These are phyloP conservation scores for Naematelia aurantialba DNA, from an alignment of 768 basidiomycete genomes.

Conservation along the genomic window DNA sequence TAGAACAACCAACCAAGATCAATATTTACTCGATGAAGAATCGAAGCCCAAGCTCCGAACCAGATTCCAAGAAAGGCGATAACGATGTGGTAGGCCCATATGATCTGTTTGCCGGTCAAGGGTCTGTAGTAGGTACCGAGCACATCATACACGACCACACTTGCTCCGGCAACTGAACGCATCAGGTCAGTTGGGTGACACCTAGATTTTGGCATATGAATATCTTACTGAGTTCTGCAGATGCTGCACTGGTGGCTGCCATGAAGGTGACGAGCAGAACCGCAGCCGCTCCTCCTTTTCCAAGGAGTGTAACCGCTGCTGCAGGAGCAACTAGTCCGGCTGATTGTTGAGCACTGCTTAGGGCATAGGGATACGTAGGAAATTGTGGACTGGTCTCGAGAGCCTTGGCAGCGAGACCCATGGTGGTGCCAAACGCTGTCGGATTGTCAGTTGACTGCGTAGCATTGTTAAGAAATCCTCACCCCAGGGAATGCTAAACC, in stretches of 20 bases:
- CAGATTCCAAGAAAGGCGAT: constrained; percentile 43
- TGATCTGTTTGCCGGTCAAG: constrained; percentile 18
- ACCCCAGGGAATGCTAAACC: constrained; percentile 59
- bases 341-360: constrained; percentile 49
- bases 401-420: constrained; percentile 53
- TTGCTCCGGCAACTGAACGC: constrained; percentile 52
- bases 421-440: constrained; percentile 53
- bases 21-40: constrained; percentile 40
- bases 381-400: constrained; percentile 54
- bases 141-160: constrained; percentile 42
- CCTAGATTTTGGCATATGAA: background rate
- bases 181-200: background rate
- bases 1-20: constrained; percentile 46
- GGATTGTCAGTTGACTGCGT: background rate
- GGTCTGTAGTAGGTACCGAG: constrained; percentile 49
- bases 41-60: constrained; percentile 41
- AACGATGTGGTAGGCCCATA: constrained; percentile 26
- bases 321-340: constrained; percentile 56
- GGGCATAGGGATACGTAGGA: constrained; percentile 57
- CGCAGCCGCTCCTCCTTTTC: constrained; percentile 54
- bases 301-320: constrained; percentile 56
- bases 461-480: background rate
- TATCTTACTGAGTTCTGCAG: constrained; percentile 52
- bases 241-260: constrained; percentile 55
- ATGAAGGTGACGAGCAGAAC: constrained; percentile 55